These are phyloP conservation scores for Tanacetum coccineum DNA, from an alignment of 129 eudicot species.

Conservation along the genomic window DNA sequence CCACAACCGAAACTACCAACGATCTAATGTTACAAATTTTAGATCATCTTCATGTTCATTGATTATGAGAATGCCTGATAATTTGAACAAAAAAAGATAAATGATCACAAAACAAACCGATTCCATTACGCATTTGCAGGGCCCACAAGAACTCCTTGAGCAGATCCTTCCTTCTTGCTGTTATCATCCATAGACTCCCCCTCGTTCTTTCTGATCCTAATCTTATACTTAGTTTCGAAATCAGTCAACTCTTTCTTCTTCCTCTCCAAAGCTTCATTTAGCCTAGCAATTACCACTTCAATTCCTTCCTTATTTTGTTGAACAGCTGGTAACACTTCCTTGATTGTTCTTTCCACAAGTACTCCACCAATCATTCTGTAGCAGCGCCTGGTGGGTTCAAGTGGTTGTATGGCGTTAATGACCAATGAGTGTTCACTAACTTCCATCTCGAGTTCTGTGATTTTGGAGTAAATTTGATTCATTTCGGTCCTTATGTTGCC, in stretches of 20 bases:
- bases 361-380: conserved; percentile 99
- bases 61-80: conserved; percentile 6
- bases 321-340: conserved; percentile 91
- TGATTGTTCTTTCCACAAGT: conserved; percentile 90
- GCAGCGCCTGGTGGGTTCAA: conserved; percentile 76
- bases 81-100: conserved; percentile 2
- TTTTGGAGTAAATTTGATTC: conserved; percentile 85
- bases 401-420: conserved; percentile 80
- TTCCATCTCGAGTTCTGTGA: conserved; percentile 97
- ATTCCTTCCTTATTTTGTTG: conserved; percentile 86
- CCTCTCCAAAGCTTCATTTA: conserved; percentile 74
- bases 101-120: conserved; percentile 2
- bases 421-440: conserved; percentile 86
- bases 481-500: conserved; percentile 65
- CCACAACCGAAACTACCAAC: not conserved
- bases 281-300: conserved; percentile 76
- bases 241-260: conserved; percentile 81
- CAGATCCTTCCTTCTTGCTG: conserved; percentile 81
- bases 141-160: conserved; percentile 97
- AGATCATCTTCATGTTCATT: conserved; percentile 8
- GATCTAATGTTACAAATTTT: conserved; percentile 21
- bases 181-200: conserved; percentile 65
- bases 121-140: conserved; percentile 49
- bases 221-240: conserved; percentile 83
- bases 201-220: conserved; percentile 65